These are phyloP conservation scores for Alternaria consortialis DNA, from an alignment of 2,329 filamentous ascomycete genomes.

Conservation along the genomic window DNA sequence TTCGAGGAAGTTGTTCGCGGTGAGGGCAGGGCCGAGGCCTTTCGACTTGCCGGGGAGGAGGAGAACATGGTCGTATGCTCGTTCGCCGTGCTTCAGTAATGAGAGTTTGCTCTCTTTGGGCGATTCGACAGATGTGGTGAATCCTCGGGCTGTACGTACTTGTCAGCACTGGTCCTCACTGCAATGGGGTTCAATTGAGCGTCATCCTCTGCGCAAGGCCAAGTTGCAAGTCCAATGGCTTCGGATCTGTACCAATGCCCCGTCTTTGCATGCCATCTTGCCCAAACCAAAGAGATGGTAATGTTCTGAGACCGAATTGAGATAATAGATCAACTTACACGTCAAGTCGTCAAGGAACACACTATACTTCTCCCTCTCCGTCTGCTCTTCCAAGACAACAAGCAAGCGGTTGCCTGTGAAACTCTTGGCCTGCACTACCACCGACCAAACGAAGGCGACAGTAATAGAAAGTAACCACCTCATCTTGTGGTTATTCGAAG, in stretches of 20 bases:
- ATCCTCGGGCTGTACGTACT: conserved; percentile 74
- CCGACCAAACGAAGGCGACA: conserved; percentile 71
- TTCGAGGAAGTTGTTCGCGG: conserved; percentile 84
- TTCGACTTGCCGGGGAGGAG: conserved; percentile 91
- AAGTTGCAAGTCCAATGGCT: conserved; percentile 24
- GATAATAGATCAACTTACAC: conserved; percentile 59
- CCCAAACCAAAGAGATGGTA: background rate
- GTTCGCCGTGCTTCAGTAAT: conserved; percentile 86
- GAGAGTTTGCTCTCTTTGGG: conserved; percentile 63
- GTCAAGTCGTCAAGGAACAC: conserved; percentile 79
- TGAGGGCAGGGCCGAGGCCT: conserved; percentile 88
- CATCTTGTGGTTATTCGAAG: conserved; percentile 66
- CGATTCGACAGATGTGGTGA: conserved; percentile 80
- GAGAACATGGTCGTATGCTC: conserved; percentile 88
- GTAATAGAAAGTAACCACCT: conserved; percentile 74
- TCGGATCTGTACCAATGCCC: background rate
- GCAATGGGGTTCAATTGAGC: conserved; percentile 4
- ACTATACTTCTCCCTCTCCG: conserved; percentile 83
- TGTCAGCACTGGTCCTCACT: conserved; percentile 13
- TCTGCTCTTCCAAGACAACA: conserved; percentile 83
- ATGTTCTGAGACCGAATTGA: background rate
- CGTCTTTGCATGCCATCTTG: background rate
- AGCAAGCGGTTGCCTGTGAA: conserved; percentile 81
- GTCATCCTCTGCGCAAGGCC: conserved; percentile 1
- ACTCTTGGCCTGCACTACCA: conserved; percentile 78